Percentiles rank a stretch among this genome's conserved stretches.
These are phyloP conservation scores for Xenoacremonium recifei DNA, from an alignment of 2,329 filamentous ascomycete species.

Conservation along the genomic window DNA sequence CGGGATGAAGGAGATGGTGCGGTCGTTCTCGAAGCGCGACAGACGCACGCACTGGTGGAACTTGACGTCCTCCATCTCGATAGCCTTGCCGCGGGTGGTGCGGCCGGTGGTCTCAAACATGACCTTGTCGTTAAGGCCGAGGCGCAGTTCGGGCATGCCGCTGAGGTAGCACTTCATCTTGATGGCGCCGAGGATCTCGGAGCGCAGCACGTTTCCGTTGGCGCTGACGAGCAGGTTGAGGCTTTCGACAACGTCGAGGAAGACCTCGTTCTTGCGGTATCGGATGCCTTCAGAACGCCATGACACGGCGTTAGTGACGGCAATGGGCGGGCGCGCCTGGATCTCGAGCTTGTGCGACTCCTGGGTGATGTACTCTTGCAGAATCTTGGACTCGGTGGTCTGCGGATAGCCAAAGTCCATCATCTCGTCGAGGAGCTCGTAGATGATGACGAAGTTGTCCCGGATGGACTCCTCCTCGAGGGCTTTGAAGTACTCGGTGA, in stretches of 20 bases:
- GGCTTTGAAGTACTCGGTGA: constrained; percentile 99
- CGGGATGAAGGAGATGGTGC: constrained; percentile 98
- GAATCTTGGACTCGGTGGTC: constrained; percentile 96
- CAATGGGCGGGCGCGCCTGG: constrained; percentile 92
- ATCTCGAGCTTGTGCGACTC: constrained; percentile 98
- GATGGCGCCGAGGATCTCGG: constrained; percentile 93
- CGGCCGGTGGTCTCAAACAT: constrained; percentile 99
- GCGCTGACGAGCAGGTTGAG: constrained; percentile 93
- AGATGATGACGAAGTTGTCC: constrained; percentile 99
- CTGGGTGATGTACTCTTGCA: constrained; percentile 99
- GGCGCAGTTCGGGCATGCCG: constrained; percentile 92
- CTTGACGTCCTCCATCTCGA: constrained; percentile 99
- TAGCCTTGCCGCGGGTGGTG: constrained; percentile 90
- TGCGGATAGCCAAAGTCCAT: constrained; percentile 99
- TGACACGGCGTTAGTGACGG: constrained; percentile 95
- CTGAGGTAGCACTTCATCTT: constrained; percentile 99
- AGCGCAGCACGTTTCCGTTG: constrained; percentile 91
- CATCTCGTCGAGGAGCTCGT: constrained; percentile 98
- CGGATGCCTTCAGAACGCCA: constrained; percentile 98
- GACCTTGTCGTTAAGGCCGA: constrained; percentile 97
- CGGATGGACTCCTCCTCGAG: constrained; percentile 97
- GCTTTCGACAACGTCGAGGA: constrained; percentile 94
- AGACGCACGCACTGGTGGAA: constrained; percentile 98
- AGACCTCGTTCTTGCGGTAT: constrained; percentile 99
- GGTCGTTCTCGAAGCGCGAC: constrained; percentile 95